A percentile compares a stretch with the other conserved stretches of the same genome.
Evolutionary conservation across 2,329 filamentous ascomycete genomes (phyloP).

Genomic region (Pseudogymnoascus pannorum): DNA sequence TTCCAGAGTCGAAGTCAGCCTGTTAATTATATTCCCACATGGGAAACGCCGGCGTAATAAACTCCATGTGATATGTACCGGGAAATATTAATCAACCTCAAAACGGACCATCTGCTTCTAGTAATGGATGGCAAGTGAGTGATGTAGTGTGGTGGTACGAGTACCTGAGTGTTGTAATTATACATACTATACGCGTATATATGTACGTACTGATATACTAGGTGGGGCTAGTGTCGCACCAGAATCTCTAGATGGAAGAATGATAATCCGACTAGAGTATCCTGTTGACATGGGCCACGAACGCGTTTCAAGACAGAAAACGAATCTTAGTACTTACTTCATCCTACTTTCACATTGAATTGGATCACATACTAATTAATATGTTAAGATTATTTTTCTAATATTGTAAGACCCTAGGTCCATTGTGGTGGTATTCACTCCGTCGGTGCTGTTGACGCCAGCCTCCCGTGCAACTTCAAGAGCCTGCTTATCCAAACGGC

Average conservation of each 20-base stretch:
- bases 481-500: neutral
- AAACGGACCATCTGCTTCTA: neutral
- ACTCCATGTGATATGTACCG: neutral
- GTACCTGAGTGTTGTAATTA: neutral
- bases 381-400: slow-evolving; percentile 1
- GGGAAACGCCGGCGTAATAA: neutral
- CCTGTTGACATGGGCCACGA: neutral
- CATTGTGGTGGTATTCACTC: neutral
- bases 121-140: neutral
- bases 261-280: neutral
- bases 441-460: neutral
- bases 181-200: too few species aligned
- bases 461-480: neutral
- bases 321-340: neutral
- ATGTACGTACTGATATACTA: neutral
- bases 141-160: neutral
- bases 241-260: neutral
- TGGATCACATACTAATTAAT: neutral
- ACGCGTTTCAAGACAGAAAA: neutral
- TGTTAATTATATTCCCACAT: neutral
- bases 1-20: neutral
- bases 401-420: neutral
- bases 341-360: neutral
- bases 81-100: neutral
- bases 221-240: neutral